phyloP scores from a whole-genome alignment of 768 basidiomycete species.

The Kwoniella sp. region DNA sequence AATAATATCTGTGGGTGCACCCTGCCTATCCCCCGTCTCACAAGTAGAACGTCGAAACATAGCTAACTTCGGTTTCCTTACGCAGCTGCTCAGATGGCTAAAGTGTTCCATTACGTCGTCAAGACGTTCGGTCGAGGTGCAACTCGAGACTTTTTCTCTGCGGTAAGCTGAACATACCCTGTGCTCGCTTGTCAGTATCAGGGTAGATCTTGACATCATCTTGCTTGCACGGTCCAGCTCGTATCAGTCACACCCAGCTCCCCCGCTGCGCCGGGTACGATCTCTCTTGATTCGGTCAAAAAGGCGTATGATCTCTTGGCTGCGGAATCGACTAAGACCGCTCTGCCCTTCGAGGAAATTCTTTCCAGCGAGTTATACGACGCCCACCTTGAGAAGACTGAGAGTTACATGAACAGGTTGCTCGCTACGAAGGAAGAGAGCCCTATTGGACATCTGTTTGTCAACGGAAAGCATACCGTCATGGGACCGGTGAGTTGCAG shows the following conservation, averaged over 20 bases:
- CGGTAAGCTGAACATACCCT: constrained; percentile 58
- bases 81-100: constrained; percentile 71
- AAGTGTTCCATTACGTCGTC: constrained; percentile 69
- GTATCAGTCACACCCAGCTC: constrained; percentile 28
- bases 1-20: constrained; percentile 55
- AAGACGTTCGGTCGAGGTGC: constrained; percentile 66
- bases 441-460: constrained; percentile 70
- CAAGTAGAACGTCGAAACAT: not conserved
- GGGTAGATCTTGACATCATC: not conserved
- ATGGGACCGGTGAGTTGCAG: constrained; percentile 66
- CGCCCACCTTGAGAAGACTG: constrained; percentile 60
- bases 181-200: not conserved
- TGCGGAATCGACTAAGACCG: constrained; percentile 19
- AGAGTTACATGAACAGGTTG: constrained; percentile 66
- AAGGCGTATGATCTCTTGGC: constrained; percentile 34
- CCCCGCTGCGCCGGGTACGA: constrained; percentile 23
- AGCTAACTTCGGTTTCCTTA: constrained; percentile 10
- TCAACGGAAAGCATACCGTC: constrained; percentile 81
- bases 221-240: constrained; percentile 16
- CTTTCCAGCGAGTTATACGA: constrained; percentile 31
- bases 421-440: constrained; percentile 58
- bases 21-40: not conserved
- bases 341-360: constrained; percentile 47
- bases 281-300: constrained; percentile 33
- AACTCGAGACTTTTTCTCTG: constrained; percentile 66